phyloP scores from a whole-genome alignment of 2,329 filamentous ascomycete genomes.

The Thelonectria rubi region DNA sequence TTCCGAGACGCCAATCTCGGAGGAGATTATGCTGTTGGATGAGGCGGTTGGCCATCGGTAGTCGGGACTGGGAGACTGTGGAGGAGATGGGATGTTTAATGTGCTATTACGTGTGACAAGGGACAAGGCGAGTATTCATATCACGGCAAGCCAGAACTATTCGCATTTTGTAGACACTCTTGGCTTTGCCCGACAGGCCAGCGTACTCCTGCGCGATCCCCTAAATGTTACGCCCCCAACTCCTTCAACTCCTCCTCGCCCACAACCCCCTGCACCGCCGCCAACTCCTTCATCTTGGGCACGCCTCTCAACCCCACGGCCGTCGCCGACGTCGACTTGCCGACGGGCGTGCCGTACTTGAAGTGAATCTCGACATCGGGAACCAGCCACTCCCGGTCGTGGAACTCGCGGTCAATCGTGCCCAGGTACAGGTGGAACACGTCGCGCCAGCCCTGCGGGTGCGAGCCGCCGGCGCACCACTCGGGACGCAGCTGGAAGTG shows the following conservation, averaged over 20 bases:
- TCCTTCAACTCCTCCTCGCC: slow-evolving; percentile 25
- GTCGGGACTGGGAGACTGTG: too few species aligned
- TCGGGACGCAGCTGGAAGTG: slow-evolving; percentile 30
- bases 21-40: background rate
- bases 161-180: too few species aligned
- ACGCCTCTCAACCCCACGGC: slow-evolving; percentile 24
- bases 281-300: slow-evolving; percentile 28
- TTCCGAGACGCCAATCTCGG: background rate
- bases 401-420: slow-evolving; percentile 34
- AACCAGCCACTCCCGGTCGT: slow-evolving; percentile 34
- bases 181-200: too few species aligned
- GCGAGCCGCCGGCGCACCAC: slow-evolving; percentile 26
- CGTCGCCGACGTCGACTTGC: slow-evolving; percentile 37
- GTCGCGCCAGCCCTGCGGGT: slow-evolving; percentile 30
- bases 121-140: too few species aligned
- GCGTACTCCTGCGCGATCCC: too few species aligned
- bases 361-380: slow-evolving; percentile 30
- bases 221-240: background rate
- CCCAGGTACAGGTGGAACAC: slow-evolving; percentile 35
- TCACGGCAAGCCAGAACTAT: too few species aligned
- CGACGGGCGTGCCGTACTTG: slow-evolving; percentile 26
- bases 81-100: too few species aligned
- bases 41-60: background rate
- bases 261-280: slow-evolving; percentile 4
- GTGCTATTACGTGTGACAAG: too few species aligned